A percentile compares a stretch with the other conserved stretches of the same genome.
These are phyloP conservation scores for Metschnikowia kofuensis DNA, from an alignment of 805 yeast genomes.

Conservation along the genomic window DNA sequence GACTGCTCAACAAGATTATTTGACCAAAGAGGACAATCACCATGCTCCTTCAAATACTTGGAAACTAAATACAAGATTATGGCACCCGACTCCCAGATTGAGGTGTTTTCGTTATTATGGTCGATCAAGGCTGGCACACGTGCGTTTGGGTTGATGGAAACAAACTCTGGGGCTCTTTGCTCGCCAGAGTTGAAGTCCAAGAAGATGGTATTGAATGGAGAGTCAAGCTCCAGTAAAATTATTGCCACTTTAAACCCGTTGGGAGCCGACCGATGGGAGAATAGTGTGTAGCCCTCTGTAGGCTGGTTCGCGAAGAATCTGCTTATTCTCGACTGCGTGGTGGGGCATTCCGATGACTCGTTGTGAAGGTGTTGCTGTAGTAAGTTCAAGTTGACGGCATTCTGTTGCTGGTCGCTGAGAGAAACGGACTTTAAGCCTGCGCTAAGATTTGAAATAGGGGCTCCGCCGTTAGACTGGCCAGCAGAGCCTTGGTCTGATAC, in stretches of 20 bases:
- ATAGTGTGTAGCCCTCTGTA: conserved; percentile 76
- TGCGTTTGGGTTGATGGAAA: conserved; percentile 92
- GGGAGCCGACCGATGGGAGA: conserved; percentile 84
- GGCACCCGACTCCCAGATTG: conserved; percentile 96
- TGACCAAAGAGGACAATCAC: conserved; percentile 76
- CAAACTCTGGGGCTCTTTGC: conserved; percentile 91
- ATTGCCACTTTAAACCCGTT: conserved; percentile 96
- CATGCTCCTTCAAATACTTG: conserved; percentile 58
- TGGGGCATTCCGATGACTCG: conserved; percentile 35
- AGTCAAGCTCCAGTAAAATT: conserved; percentile 76
- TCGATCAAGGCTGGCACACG: conserved; percentile 93
- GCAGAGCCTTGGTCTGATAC: conserved; percentile 2
- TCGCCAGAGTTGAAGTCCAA: conserved; percentile 86
- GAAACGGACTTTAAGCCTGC: conserved; percentile 46
- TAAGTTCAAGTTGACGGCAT: conserved; percentile 39
- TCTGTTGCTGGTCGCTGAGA: conserved; percentile 40
- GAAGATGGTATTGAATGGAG: conserved; percentile 75
- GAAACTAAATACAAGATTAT: conserved; percentile 80
- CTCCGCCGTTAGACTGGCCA: conserved; percentile 7
- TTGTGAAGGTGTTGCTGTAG: conserved; percentile 46
- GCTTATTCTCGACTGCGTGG: conserved; percentile 56
- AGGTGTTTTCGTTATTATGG: conserved; percentile 73
- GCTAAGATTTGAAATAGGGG: conserved; percentile 42
- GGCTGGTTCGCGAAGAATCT: conserved; percentile 77
- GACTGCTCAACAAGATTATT: conserved; percentile 75